Base-by-base conservation (phyloP, 805 yeast genomes). In the Scheffersomyces lignosus region DNA sequence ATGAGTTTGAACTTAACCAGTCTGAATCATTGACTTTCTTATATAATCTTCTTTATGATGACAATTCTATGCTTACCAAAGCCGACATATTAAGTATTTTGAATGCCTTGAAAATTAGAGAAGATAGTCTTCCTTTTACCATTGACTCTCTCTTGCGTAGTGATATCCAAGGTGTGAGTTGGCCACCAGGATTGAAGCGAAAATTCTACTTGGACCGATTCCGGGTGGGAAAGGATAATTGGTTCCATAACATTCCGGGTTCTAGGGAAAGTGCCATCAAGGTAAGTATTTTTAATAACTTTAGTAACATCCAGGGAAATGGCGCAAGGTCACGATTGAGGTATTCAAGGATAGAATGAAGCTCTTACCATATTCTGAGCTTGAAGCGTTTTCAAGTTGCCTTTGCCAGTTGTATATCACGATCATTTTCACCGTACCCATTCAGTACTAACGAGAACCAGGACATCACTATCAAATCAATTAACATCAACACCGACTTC, bases 21-120 rank as follows among this genome's bases (percentile, higher is more conserved):
- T 64, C 70, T 1, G 72, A 68, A 33, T 63, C 71, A n/a, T 49
- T 66, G 25, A 60, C 68, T 2, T 66, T 68, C 38, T 50, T 66
- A 18, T 64, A 63, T 51, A 65, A 66, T 45, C 48, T 68, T 15
- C 50, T 68, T 15, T 65, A 64, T 41, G 73, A 67, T 43, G 61
- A 60, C 8, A 40, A 52, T 14, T 63, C 71, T 2, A 31, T 44
- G 6, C 49, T 68, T 27, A 44, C 63, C 22, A 62, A 64, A 32
- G 41, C 64, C 9, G 73, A 68, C 37, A 66, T 68, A 31, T 45
- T 68, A 31, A 49, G 42, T 20, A 56, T 68, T 3, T 52, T 68
- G 29, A 63, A 64, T 44, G 49, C 64, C 3, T 52, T 66, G 37
- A 65, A 68, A 43, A 41, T 48, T 25, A 47, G 73, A 31, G 72